Percentiles rank a stretch among this genome's conserved stretches.
Conservation (phyloP, 2,329 filamentous ascomycete species). For the Nemania sp. region DNA sequence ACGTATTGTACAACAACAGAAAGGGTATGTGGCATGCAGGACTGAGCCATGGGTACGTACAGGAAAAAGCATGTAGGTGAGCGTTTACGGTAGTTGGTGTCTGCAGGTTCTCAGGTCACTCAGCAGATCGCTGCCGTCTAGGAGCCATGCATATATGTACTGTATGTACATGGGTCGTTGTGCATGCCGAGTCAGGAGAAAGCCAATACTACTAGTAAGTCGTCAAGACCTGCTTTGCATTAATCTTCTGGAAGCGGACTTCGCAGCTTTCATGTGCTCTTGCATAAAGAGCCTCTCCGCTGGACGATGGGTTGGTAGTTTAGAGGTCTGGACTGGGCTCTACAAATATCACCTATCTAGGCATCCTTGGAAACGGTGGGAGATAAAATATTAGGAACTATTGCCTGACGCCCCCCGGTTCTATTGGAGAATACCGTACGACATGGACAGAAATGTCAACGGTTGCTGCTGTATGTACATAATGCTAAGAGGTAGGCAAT, state of each 20-base stretch:
- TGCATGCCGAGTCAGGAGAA: conserved; percentile 22
- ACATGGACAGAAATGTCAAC: conserved; percentile 7
- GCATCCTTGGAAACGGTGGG: conserved; percentile 6
- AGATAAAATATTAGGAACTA: background rate
- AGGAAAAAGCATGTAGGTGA: conserved; percentile 38
- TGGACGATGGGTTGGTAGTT: background rate
- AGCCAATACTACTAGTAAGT: conserved; percentile 20
- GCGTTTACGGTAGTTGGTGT: conserved; percentile 35
- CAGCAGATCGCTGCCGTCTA: conserved; percentile 37
- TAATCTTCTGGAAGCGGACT: conserved; percentile 10
- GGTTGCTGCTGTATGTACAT: background rate
- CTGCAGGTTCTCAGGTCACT: conserved; percentile 31
- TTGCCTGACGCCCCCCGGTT: conserved; percentile 5
- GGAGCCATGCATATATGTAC: conserved; percentile 19
- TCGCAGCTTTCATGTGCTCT: conserved; percentile 18
- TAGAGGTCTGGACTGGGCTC: conserved; percentile 1
- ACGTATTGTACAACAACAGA: background rate
- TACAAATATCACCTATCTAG: background rate
- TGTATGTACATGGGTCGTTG: conserved; percentile 22
- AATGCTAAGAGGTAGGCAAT: too few species aligned
- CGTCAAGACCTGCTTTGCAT: conserved; percentile 16
- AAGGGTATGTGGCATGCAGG: conserved; percentile 23
- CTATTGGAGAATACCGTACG: conserved; percentile 17
- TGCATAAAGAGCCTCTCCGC: conserved; percentile 7
- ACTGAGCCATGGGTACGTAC: conserved; percentile 16